These are phyloP conservation scores for Alliaria petiolata DNA, from an alignment of 345 rosid genomes.

Conservation along the genomic window DNA sequence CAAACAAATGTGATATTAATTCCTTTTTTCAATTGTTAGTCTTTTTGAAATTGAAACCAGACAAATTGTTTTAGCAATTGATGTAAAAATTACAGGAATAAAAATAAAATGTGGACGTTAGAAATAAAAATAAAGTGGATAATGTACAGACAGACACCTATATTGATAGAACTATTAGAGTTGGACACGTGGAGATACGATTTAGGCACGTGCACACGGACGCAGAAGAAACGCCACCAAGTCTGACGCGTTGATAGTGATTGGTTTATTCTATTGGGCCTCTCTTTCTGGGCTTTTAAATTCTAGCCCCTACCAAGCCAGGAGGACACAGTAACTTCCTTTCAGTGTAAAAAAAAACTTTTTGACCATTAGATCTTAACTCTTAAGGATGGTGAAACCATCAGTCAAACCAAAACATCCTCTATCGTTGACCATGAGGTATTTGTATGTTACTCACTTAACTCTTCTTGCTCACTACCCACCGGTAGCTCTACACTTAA, in stretches of 20 bases:
- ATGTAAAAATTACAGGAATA: not conserved
- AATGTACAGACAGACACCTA: not conserved
- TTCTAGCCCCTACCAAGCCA: not conserved
- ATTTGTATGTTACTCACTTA: not conserved
- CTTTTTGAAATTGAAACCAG: not conserved
- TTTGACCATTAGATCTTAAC: conserved; percentile 21
- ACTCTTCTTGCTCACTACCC: conserved; percentile 4
- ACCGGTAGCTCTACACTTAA: conserved; percentile 20
- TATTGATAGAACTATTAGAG: not conserved
- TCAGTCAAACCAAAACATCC: too few relatives aligned
- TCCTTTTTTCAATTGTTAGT: not conserved
- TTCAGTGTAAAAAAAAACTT: not conserved
- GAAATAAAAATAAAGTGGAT: not conserved
- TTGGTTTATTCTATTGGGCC: not conserved
- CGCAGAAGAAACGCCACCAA: not conserved
- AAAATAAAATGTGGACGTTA: too few relatives aligned
- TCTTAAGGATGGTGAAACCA: not conserved
- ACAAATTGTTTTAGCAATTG: not conserved
- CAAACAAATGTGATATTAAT: not conserved
- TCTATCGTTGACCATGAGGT: not conserved
- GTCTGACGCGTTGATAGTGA: not conserved
- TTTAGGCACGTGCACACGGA: conserved; percentile 7
- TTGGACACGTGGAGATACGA: conserved; percentile 10
- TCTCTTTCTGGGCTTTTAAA: not conserved
- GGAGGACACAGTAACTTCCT: not conserved